These are phyloP conservation scores for Botryotinia convoluta DNA, from an alignment of 2,329 filamentous ascomycete species.

Conservation along the genomic window DNA sequence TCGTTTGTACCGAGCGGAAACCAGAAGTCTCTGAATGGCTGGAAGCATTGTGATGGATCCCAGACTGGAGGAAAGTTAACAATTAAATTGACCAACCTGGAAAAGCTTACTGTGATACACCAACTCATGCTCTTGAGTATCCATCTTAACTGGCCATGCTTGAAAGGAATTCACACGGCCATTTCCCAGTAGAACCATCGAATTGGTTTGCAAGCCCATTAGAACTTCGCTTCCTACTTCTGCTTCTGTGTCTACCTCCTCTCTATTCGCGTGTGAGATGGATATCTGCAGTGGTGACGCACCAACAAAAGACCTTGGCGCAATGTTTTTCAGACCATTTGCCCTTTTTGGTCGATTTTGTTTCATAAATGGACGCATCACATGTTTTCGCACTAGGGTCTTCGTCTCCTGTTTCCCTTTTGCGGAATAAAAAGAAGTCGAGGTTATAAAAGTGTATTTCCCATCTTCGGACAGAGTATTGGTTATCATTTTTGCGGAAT, in stretches of 20 bases:
- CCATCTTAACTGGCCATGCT: neutral
- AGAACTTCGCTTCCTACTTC: neutral
- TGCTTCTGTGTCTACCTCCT: neutral
- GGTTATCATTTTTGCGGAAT: neutral
- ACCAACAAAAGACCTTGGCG: neutral
- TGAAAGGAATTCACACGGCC: neutral
- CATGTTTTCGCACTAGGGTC: conserved; percentile 14
- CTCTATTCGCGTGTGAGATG: neutral
- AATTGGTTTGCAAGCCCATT: neutral
- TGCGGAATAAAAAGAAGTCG: neutral
- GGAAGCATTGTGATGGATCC: neutral
- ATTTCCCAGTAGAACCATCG: neutral
- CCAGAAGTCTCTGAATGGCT: conserved; percentile 15
- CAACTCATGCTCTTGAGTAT: neutral
- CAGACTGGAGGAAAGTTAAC: neutral
- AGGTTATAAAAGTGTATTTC: conserved; percentile 12
- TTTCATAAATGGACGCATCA: conserved; percentile 16
- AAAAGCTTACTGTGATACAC: neutral
- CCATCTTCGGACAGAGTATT: neutral
- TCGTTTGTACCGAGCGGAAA: neutral
- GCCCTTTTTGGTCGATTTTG: conserved; percentile 3
- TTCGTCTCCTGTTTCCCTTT: conserved; percentile 1
- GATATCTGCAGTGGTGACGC: neutral
- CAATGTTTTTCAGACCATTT: conserved; percentile 3
- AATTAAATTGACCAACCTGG: neutral